These are phyloP conservation scores for Phyllosticta ampelicida DNA, from an alignment of 2,329 filamentous ascomycete species.

Conservation along the genomic window DNA sequence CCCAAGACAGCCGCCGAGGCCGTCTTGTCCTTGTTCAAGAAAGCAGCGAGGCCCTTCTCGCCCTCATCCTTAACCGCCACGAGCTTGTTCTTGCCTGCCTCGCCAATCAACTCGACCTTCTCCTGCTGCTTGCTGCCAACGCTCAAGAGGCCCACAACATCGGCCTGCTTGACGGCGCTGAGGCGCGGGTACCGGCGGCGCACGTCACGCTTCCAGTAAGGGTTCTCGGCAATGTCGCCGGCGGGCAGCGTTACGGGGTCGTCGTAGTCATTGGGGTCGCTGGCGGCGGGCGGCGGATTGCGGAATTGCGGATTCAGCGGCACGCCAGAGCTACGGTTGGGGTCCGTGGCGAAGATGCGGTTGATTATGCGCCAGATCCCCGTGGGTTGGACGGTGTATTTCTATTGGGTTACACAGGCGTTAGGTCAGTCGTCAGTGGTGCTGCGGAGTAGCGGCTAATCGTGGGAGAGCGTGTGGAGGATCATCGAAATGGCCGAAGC, in stretches of 20 bases:
- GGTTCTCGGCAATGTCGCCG: conserved; percentile 79
- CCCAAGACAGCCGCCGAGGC: conserved; percentile 52
- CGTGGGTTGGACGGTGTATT: conserved; percentile 86
- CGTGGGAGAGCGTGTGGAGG: neutral
- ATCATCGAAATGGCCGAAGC: neutral
- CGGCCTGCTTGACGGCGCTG: conserved; percentile 70
- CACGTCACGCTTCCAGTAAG: conserved; percentile 90
- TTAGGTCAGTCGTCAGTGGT: neutral
- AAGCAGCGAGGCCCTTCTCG: conserved; percentile 57
- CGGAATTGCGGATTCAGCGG: conserved; percentile 90
- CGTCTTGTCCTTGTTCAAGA: conserved; percentile 55
- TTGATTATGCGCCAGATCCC: conserved; percentile 84
- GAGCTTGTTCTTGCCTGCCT: conserved; percentile 62
- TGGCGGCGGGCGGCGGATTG: conserved; percentile 66
- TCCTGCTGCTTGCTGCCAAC: conserved; percentile 74
- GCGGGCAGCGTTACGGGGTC: conserved; percentile 79
- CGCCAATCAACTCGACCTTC: conserved; percentile 68
- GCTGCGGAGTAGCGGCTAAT: neutral
- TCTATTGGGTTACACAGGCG: conserved; percentile 43
- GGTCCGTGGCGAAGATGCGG: conserved; percentile 66
- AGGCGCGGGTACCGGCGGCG: conserved; percentile 73
- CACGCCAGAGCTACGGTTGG: conserved; percentile 80
- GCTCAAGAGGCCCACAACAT: conserved; percentile 73
- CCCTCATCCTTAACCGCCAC: conserved; percentile 67
- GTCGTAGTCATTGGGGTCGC: conserved; percentile 61